phyloP scores from a whole-genome alignment of 352 stramenopile species.

The Pelagophyceae sp. region DNA sequence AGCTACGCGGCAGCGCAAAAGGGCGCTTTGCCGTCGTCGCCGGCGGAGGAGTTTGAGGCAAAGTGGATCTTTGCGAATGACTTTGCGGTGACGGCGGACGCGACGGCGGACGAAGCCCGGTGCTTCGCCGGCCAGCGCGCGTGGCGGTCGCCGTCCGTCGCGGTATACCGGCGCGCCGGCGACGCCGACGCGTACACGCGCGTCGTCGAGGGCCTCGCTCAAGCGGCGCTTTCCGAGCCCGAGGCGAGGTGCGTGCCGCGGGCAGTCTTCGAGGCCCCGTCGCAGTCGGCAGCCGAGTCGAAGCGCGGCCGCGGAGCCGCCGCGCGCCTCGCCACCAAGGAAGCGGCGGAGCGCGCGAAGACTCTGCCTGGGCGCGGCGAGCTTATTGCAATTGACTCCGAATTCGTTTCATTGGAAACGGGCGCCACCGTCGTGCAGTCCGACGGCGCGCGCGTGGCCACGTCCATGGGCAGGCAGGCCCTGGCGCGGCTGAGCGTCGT shows the following conservation, averaged over 20 bases:
- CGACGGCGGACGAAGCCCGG: slow-evolving; percentile 51
- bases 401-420: slow-evolving; percentile 50
- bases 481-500: slow-evolving; percentile 70
- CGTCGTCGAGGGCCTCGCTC: slow-evolving; percentile 23
- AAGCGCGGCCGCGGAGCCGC: too few species aligned
- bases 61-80: slow-evolving; percentile 70
- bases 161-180: slow-evolving; percentile 33
- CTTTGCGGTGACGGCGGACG: slow-evolving; percentile 53
- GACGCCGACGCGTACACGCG: not conserved
- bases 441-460: slow-evolving; percentile 60
- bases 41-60: not conserved
- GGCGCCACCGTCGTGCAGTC: slow-evolving; percentile 29
- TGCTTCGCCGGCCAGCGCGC: slow-evolving; percentile 45
- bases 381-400: slow-evolving; percentile 69
- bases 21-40: not conserved
- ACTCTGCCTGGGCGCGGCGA: slow-evolving; percentile 53
- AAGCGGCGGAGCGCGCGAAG: too few species aligned
- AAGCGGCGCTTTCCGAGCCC: not conserved
- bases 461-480: slow-evolving; percentile 58
- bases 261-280: slow-evolving; percentile 27
- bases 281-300: too few species aligned
- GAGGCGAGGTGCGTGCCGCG: not conserved
- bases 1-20: not conserved
- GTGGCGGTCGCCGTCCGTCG: slow-evolving; percentile 60
- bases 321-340: too few species aligned